Evolutionary conservation across 2,329 filamentous ascomycete species (phyloP).

Genomic region (Fusarium tjaetaba): DNA sequence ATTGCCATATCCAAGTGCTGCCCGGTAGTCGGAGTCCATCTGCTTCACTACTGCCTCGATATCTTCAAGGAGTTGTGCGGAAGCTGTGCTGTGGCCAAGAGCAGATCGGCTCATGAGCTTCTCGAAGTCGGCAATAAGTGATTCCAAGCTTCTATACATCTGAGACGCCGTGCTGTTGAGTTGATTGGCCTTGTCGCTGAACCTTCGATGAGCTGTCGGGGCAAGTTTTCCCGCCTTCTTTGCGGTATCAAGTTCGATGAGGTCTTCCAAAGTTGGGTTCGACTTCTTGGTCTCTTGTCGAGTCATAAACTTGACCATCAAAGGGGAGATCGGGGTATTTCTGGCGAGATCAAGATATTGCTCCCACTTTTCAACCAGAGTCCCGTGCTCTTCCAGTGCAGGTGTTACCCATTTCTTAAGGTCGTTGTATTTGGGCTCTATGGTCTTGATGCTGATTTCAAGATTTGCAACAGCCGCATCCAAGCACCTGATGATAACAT

Average conservation of each 20-base stretch:
- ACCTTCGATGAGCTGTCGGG: slow-evolving; percentile 65
- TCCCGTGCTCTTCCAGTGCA: slow-evolving; percentile 73
- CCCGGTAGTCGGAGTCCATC: slow-evolving; percentile 85
- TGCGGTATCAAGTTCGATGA: slow-evolving; percentile 79
- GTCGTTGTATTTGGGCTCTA: slow-evolving; percentile 78
- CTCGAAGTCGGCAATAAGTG: slow-evolving; percentile 71
- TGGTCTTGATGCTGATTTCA: slow-evolving; percentile 75
- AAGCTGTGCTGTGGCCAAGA: slow-evolving; percentile 69
- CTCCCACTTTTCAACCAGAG: slow-evolving; percentile 73
- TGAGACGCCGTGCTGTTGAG: slow-evolving; percentile 68
- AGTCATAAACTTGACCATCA: slow-evolving; percentile 75
- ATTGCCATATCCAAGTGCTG: slow-evolving; percentile 74
- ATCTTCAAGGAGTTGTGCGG: slow-evolving; percentile 78
- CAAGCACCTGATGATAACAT: slow-evolving; percentile 80
- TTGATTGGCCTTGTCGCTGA: slow-evolving; percentile 67
- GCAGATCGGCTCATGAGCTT: slow-evolving; percentile 65
- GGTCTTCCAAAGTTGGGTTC: slow-evolving; percentile 73
- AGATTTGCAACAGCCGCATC: slow-evolving; percentile 89
- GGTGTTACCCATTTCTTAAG: slow-evolving; percentile 76
- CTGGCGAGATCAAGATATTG: slow-evolving; percentile 72
- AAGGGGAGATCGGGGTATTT: slow-evolving; percentile 70
- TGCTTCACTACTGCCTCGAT: slow-evolving; percentile 88
- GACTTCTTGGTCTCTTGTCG: slow-evolving; percentile 54
- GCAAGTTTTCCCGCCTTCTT: slow-evolving; percentile 76
- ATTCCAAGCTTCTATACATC: slow-evolving; percentile 70